Percentiles rank a stretch among this genome's conserved stretches.
Conservation (phyloP, 2,329 filamentous ascomycete genomes). For the Fusarium sp. region DNA sequence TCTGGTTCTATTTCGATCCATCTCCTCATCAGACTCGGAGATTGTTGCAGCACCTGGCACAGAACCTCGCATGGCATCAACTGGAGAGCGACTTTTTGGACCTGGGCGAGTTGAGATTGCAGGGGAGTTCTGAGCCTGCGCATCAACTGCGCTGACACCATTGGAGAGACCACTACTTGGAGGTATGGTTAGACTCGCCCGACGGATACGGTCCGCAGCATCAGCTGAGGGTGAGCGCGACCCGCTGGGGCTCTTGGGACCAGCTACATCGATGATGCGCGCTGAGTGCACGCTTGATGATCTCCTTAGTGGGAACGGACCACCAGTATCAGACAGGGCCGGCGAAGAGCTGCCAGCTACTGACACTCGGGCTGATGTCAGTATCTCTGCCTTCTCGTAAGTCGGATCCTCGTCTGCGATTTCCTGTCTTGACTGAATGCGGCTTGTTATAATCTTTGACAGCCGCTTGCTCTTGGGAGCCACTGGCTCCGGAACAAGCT, state of each 20-base stretch:
- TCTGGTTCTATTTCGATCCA: constrained; percentile 25
- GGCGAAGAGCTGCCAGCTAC: constrained; percentile 63
- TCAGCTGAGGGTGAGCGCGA: constrained; percentile 63
- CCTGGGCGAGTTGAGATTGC: constrained; percentile 38
- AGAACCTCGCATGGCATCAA: constrained; percentile 46
- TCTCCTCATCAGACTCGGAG: constrained; percentile 57
- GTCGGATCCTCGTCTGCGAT: constrained; percentile 53
- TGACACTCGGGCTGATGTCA: constrained; percentile 67
- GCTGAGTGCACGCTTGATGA: constrained; percentile 64
- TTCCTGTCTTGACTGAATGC: constrained; percentile 25
- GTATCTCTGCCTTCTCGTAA: constrained; percentile 68
- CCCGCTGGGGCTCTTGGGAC: constrained; percentile 60
- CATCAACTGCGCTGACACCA: constrained; percentile 53
- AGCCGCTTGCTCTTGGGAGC: constrained; percentile 35
- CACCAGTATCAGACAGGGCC: constrained; percentile 59
- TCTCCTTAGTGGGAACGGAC: constrained; percentile 50
- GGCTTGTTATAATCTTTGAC: constrained; percentile 42
- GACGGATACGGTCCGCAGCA: constrained; percentile 54
- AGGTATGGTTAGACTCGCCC: constrained; percentile 50
- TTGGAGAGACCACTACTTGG: constrained; percentile 52
- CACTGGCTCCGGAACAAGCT: constrained; percentile 12
- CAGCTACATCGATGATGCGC: constrained; percentile 67
- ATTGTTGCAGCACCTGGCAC: constrained; percentile 50
- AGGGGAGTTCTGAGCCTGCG: constrained; percentile 43
- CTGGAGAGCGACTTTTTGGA: constrained; percentile 46